Evolutionary conservation across 1,284 basidiomycete species (phyloP).

Genomic region (Austroboletus olivaceoglutinosus): DNA sequence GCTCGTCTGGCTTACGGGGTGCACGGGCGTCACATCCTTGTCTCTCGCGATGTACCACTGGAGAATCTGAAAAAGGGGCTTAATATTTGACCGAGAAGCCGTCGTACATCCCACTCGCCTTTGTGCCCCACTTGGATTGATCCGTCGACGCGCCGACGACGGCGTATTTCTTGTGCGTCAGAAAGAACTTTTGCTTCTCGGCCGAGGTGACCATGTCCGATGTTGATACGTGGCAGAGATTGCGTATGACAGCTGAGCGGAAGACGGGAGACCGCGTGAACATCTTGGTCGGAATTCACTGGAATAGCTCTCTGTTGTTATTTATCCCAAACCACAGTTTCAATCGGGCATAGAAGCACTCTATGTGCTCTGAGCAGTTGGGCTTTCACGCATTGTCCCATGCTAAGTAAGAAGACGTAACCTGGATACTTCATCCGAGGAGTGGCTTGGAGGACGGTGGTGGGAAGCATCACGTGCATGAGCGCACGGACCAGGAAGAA

Average conservation of each 20-base stretch:
- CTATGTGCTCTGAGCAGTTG: too few relatives aligned
- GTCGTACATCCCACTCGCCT: conserved; percentile 41
- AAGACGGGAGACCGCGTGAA: conserved; percentile 1
- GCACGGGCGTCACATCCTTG: conserved; percentile 67
- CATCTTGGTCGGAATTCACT: not conserved
- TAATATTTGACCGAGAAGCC: not conserved
- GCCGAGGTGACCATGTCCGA: conserved; percentile 22
- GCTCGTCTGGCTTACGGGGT: conserved; percentile 40
- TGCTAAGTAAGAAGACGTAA: too few relatives aligned
- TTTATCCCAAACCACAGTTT: too few relatives aligned
- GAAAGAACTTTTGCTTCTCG: conserved; percentile 55
- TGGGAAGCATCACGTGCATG: conserved; percentile 2
- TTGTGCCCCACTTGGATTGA: conserved; percentile 70
- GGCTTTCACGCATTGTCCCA: too few relatives aligned
- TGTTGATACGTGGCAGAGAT: conserved; percentile 12
- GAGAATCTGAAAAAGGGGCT: conserved; percentile 48
- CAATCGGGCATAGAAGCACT: too few relatives aligned
- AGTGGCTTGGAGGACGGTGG: too few relatives aligned
- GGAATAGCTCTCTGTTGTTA: not conserved
- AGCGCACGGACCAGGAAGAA: conserved; percentile 37
- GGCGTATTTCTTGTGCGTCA: conserved; percentile 62
- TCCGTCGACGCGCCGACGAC: conserved; percentile 81
- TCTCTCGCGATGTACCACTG: conserved; percentile 71
- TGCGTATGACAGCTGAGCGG: not conserved
- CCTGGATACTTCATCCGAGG: too few relatives aligned